These are phyloP conservation scores for Ceratobasidium sp. DNA, from an alignment of 1,284 basidiomycete genomes.

Conservation along the genomic window DNA sequence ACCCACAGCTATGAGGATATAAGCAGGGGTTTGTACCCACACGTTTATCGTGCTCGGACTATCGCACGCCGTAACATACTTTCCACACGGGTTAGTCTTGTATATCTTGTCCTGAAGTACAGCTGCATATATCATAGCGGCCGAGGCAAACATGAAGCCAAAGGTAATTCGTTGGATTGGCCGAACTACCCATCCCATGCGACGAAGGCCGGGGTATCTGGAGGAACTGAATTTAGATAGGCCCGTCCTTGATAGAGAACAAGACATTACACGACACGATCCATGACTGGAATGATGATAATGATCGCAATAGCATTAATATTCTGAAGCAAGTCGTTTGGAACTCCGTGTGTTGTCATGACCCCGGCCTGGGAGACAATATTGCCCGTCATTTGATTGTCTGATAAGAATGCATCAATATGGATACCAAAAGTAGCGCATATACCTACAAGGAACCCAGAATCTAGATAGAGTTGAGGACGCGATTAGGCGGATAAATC, in stretches of 20 bases:
- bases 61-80: conserved; percentile 60
- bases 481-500: neutral
- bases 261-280: conserved; percentile 28
- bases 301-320: conserved; percentile 33
- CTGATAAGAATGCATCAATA: neutral
- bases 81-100: conserved; percentile 68
- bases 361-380: neutral
- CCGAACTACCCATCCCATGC: conserved; percentile 69
- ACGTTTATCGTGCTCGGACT: conserved; percentile 68
- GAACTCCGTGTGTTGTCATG: conserved; percentile 3
- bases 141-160: conserved; percentile 58
- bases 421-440: no score
- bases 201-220: conserved; percentile 72
- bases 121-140: conserved; percentile 67
- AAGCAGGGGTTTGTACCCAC: conserved; percentile 69
- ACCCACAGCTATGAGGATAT: conserved; percentile 12
- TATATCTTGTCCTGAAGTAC: conserved; percentile 77
- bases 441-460: conserved; percentile 5
- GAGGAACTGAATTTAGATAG: neutral
- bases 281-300: conserved; percentile 6
- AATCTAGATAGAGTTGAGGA: neutral
- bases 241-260: neutral
- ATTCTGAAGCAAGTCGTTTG: conserved; percentile 5
- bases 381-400: conserved; percentile 9
- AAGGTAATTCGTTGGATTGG: conserved; percentile 76